Evolutionary conservation across 2,329 filamentous ascomycete species (phyloP).

Genomic region (Colletotrichum cuscutae): DNA sequence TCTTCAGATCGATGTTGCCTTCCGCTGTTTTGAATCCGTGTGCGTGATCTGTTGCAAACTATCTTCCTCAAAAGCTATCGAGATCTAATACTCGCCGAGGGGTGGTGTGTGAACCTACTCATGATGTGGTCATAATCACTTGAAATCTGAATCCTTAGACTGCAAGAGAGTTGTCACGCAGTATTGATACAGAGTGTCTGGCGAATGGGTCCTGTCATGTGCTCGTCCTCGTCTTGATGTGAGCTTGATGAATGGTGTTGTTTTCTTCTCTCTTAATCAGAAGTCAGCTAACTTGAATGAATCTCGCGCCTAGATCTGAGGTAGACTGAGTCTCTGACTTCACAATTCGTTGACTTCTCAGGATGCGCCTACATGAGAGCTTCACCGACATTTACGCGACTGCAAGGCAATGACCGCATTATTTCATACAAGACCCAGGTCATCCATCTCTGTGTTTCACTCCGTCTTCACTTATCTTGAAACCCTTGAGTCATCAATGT

Average conservation of each 20-base stretch:
- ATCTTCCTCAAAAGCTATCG: conserved; percentile 76
- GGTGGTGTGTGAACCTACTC: conserved; percentile 70
- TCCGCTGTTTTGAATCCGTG: conserved; percentile 66
- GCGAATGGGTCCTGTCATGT: neutral
- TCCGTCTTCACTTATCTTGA: neutral
- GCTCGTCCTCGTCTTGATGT: neutral
- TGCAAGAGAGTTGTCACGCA: neutral
- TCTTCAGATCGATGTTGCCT: conserved; percentile 44
- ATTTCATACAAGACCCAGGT: neutral
- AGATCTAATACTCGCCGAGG: conserved; percentile 81
- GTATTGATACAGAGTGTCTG: neutral
- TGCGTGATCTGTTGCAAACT: conserved; percentile 67
- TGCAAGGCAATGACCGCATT: neutral
- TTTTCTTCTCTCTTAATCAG: too few species aligned
- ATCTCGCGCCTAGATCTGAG: neutral
- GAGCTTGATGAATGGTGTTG: neutral
- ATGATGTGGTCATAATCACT: conserved; percentile 12
- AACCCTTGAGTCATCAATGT: neutral
- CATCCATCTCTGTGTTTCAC: neutral
- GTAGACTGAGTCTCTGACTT: neutral
- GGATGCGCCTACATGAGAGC: neutral
- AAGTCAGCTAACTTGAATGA: neutral
- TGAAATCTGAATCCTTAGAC: too few species aligned
- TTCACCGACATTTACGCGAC: neutral
- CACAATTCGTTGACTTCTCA: neutral